Base-by-base conservation (phyloP, 2,329 filamentous ascomycete species). In the Parastagonospora avenae region DNA sequence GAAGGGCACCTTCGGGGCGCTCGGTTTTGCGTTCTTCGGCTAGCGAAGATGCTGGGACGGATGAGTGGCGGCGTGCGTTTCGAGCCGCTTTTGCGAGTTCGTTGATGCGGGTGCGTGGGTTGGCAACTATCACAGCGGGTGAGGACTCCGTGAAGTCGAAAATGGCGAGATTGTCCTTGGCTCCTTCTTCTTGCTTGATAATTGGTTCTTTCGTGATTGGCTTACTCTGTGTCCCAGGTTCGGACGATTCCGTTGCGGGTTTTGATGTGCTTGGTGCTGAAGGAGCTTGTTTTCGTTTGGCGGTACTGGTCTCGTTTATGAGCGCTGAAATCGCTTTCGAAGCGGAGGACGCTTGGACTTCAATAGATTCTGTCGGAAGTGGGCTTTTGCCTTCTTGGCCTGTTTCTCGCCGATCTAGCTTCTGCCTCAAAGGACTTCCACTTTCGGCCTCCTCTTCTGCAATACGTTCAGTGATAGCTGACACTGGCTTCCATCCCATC, bases 81-180 rank as follows among this genome's bases (percentile, higher is more conserved):
- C 66, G 66, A 33, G 59, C 60, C 38, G 55, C 56, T 55, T 64
- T 72, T 29, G 63, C 67, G 19, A 67, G 63, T 42, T 68, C 68
- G 50, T 45, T 58, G 48, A 61, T 61, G 32, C 67, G 64, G 35
- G 60, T 51, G 30, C 61, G 58, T n/a, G 46, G 51, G 19, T 55
- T 62, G 11, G 51, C 37, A 4, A 49, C 19, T 29, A 52, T 32
- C 11, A 66, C 62, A 19, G 45, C 57, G 10, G 71, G 67, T 2
- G 71, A 72, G 0, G 70, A 71, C 31, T 70, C 68, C 2, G 59
- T 67, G 50, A 74, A 74, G 52, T 75, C 73, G 54, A 74, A 75
- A 15, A 76, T 64, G 15, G 69, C 72, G 2, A 75, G 59, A 16
- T 64, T 62, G 35, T 67, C 62, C 16, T 60, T 63, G n/a, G 48